phyloP scores from a whole-genome alignment of 805 yeast genomes.

The Myxozyma udenii region DNA sequence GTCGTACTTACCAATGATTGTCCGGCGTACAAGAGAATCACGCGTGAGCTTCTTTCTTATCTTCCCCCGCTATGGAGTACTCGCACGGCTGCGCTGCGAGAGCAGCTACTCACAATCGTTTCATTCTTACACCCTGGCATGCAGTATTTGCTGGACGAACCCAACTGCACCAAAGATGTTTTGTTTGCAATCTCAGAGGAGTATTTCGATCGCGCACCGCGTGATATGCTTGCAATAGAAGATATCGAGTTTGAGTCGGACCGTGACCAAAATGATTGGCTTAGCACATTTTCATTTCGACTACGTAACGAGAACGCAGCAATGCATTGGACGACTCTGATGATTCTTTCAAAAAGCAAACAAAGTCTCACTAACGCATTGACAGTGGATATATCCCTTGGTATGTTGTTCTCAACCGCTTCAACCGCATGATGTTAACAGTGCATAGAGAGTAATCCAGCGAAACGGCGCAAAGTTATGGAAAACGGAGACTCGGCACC shows the following conservation, averaged over 20 bases:
- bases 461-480: no score
- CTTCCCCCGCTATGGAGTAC: slow-evolving; percentile 16
- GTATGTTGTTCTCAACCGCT: neutral
- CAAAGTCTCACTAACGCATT: slow-evolving; percentile 1
- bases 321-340: slow-evolving; percentile 13
- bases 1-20: slow-evolving; percentile 1
- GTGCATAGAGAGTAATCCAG: no score
- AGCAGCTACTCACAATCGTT: slow-evolving; percentile 13
- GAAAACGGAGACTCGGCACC: no score
- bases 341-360: slow-evolving; percentile 10
- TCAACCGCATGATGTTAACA: no score
- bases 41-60: neutral
- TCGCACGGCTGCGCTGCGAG: slow-evolving; percentile 5
- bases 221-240: slow-evolving; percentile 16
- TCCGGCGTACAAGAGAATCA: neutral
- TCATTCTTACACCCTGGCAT: slow-evolving; percentile 10
- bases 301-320: slow-evolving; percentile 8
- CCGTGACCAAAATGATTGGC: neutral
- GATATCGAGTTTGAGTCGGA: slow-evolving; percentile 6
- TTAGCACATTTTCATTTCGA: slow-evolving; percentile 5
- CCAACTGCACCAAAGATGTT: neutral
- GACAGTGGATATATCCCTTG: neutral
- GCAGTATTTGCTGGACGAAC: neutral
- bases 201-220: slow-evolving; percentile 4
- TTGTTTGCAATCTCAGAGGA: slow-evolving; percentile 9